Conservation (phyloP, 768 basidiomycete species). For the Galerina marginata region DNA sequence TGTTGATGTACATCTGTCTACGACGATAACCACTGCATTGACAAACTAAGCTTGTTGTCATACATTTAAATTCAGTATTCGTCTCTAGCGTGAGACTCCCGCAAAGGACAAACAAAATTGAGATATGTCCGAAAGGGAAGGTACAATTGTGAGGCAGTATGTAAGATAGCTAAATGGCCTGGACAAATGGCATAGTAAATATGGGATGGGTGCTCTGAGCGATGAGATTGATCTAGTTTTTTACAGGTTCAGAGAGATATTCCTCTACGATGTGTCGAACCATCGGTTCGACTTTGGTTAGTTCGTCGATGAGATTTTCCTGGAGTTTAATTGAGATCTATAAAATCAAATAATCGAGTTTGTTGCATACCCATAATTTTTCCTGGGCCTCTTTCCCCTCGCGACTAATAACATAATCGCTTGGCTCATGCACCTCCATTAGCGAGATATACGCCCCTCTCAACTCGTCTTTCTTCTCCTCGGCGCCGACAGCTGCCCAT, state of each 20-base stretch:
- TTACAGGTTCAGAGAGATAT: background rate
- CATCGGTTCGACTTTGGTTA: conserved; percentile 15
- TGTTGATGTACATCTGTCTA: no score
- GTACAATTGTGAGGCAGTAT: no score
- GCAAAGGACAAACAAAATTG: no score
- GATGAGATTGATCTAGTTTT: background rate
- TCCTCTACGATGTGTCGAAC: conserved; percentile 10
- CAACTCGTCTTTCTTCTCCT: conserved; percentile 28
- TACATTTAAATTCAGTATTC: no score
- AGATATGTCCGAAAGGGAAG: no score
- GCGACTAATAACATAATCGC: conserved; percentile 39
- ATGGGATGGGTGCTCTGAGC: no score
- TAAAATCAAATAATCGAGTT: background rate
- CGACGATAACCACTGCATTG: no score
- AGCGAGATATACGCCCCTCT: conserved; percentile 35
- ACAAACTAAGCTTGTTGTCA: no score
- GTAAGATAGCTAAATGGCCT: no score
- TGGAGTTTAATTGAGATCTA: background rate
- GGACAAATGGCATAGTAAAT: no score
- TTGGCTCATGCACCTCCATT: conserved; percentile 32
- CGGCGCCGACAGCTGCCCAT: conserved; percentile 37
- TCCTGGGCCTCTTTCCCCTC: conserved; percentile 34
- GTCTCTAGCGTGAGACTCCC: no score
- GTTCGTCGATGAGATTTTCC: conserved; percentile 17
- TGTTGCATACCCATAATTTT: conserved; percentile 38